A percentile compares a stretch with the other conserved stretches of the same genome.
These are phyloP conservation scores for Stemphylium vesicarium DNA, from an alignment of 2,329 filamentous ascomycete genomes.

Conservation along the genomic window DNA sequence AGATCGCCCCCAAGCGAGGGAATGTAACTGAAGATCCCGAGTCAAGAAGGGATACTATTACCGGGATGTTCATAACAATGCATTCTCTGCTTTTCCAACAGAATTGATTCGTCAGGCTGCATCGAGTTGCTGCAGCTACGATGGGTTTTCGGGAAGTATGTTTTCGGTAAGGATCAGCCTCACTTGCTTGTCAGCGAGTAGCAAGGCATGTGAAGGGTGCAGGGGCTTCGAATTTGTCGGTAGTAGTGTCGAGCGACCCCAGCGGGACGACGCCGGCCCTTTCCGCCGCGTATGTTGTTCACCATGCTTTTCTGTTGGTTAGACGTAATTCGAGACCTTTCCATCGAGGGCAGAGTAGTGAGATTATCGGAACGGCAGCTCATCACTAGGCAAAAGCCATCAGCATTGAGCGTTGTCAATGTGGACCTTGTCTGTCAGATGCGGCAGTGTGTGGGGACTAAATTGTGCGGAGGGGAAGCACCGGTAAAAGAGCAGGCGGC, in stretches of 20 bases:
- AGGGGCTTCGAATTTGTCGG: background rate
- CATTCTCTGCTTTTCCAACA: slow-evolving; percentile 2
- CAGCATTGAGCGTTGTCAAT: background rate
- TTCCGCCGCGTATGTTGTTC: background rate
- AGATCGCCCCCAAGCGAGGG: slow-evolving; percentile 13
- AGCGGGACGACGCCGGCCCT: background rate
- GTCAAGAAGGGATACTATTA: slow-evolving; percentile 8
- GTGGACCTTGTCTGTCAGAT: slow-evolving; percentile 7
- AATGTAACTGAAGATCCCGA: slow-evolving; percentile 12
- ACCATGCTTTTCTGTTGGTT: background rate
- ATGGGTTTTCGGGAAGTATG: slow-evolving; percentile 6
- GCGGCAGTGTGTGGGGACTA: background rate
- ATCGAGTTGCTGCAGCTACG: slow-evolving; percentile 1
- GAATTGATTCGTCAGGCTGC: slow-evolving; percentile 6
- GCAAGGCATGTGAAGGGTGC: slow-evolving; percentile 7
- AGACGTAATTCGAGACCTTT: background rate
- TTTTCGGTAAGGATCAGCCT: slow-evolving; percentile 9
- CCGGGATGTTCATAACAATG: slow-evolving; percentile 8
- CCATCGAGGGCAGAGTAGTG: background rate
- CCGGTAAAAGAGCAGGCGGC: background rate
- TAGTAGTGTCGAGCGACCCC: slow-evolving; percentile 4
- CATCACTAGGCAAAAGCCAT: background rate
- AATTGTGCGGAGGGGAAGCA: background rate
- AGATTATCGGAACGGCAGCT: background rate
- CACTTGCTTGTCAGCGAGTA: slow-evolving; percentile 1